Percentiles rank a stretch among this genome's conserved stretches.
phyloP scores from a whole-genome alignment of 2,329 filamentous ascomycete genomes.

The Tolypocladium nubicola region DNA sequence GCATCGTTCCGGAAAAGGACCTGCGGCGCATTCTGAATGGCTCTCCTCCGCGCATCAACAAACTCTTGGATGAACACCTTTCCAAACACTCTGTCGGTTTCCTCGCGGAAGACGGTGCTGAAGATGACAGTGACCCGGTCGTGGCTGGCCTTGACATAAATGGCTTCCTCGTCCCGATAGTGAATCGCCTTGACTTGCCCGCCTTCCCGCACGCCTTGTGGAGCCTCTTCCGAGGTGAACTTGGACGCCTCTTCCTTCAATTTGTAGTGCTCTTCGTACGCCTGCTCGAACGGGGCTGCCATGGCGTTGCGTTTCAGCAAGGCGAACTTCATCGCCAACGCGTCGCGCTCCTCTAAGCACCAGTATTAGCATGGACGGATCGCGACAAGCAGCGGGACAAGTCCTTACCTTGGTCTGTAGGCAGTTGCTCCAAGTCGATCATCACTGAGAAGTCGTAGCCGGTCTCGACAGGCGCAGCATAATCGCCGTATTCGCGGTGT shows the following conservation, averaged over 20 bases:
- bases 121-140: constrained; percentile 98
- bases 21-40: constrained; percentile 96
- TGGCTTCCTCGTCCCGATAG: constrained; percentile 97
- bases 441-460: constrained; percentile 95
- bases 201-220: constrained; percentile 80
- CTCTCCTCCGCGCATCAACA: constrained; percentile 86
- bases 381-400: not conserved
- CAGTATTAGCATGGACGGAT: not conserved
- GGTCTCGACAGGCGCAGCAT: constrained; percentile 75
- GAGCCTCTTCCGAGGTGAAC: constrained; percentile 88
- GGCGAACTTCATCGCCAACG: constrained; percentile 76
- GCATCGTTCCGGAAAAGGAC: constrained; percentile 93
- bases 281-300: constrained; percentile 96
- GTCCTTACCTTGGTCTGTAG: constrained; percentile 58
- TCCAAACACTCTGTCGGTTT: constrained; percentile 93
- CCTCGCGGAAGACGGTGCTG: constrained; percentile 94
- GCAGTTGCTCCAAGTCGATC: constrained; percentile 80
- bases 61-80: constrained; percentile 99
- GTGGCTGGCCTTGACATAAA: constrained; percentile 95
- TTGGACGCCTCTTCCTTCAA: constrained; percentile 81
- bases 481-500: constrained; percentile 86
- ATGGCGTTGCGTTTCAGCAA: constrained; percentile 96
- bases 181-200: constrained; percentile 93
- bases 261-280: constrained; percentile 84
- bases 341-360: constrained; percentile 64